These are phyloP conservation scores for Mycena rebaudengoi DNA, from an alignment of 768 basidiomycete species.

Conservation along the genomic window DNA sequence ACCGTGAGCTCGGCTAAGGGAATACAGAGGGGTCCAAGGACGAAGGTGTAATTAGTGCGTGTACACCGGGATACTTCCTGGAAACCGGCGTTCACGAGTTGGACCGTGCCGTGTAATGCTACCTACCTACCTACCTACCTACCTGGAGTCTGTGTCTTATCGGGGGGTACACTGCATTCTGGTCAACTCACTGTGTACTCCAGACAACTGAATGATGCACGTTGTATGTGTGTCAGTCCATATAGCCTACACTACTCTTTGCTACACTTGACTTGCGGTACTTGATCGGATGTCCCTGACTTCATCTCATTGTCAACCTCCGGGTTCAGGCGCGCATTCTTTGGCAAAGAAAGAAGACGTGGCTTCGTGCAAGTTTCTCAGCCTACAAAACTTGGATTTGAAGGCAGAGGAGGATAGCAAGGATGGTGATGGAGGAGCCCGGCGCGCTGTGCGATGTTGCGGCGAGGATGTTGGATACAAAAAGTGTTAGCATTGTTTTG, in stretches of 20 bases:
- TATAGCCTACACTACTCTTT: background rate
- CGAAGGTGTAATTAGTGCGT: too few species aligned
- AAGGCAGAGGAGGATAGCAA: background rate
- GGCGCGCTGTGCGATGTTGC: background rate
- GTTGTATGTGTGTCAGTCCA: background rate
- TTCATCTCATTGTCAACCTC: background rate
- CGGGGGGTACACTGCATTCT: background rate
- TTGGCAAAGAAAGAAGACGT: slow-evolving; percentile 1
- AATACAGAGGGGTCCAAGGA: too few species aligned
- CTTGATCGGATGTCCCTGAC: background rate
- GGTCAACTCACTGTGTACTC: too few species aligned
- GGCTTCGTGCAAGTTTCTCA: background rate
- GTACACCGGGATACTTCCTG: too few species aligned
- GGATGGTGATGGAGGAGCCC: background rate
- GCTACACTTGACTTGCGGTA: background rate
- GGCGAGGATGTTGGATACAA: background rate
- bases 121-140: too few species aligned
- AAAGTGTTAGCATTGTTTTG: background rate
- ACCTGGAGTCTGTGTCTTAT: background rate
- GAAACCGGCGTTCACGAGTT: too few species aligned
- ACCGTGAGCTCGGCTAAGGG: too few species aligned
- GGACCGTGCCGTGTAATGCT: too few species aligned
- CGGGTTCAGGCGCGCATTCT: background rate
- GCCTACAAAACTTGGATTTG: background rate
- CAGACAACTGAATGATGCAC: background rate